Conservation (phyloP, 2,329 filamentous ascomycete species). For the Fusarium paranaense region DNA sequence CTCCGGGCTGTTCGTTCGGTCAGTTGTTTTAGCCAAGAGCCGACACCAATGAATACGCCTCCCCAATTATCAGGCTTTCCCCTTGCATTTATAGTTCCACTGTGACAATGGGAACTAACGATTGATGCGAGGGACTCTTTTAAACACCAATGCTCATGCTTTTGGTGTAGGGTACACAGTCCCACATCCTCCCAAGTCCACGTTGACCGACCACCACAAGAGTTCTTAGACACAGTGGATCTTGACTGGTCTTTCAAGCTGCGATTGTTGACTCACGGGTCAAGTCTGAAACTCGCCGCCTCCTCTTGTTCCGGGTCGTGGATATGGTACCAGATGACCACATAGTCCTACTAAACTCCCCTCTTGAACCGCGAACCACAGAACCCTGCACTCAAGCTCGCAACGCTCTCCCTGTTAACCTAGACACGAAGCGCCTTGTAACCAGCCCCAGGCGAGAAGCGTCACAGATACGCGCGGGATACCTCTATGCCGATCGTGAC, state of each 20-base stretch:
- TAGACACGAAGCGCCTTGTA: neutral
- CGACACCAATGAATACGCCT: neutral
- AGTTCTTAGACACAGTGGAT: neutral
- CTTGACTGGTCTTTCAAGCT: neutral
- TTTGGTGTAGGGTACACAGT: neutral
- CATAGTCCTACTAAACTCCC: neutral
- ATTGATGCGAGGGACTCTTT: neutral
- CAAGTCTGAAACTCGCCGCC: neutral
- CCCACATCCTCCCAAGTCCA: neutral
- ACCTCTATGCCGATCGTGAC: constrained; percentile 1
- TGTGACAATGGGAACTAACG: neutral
- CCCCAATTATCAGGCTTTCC: neutral
- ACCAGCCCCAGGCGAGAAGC: constrained; percentile 2
- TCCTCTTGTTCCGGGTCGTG: neutral
- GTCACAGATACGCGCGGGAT: constrained; percentile 1
- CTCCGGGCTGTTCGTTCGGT: neutral
- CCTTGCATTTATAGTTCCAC: neutral
- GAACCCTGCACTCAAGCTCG: neutral
- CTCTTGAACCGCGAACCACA: neutral
- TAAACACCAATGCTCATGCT: neutral
- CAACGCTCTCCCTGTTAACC: neutral
- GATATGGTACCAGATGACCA: neutral
- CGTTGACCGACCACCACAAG: neutral
- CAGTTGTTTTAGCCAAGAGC: neutral
- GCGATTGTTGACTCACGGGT: neutral